Evolutionary conservation across 177 flowering plant genomes (phyloP).

Genomic region (Vitis hybrid): DNA sequence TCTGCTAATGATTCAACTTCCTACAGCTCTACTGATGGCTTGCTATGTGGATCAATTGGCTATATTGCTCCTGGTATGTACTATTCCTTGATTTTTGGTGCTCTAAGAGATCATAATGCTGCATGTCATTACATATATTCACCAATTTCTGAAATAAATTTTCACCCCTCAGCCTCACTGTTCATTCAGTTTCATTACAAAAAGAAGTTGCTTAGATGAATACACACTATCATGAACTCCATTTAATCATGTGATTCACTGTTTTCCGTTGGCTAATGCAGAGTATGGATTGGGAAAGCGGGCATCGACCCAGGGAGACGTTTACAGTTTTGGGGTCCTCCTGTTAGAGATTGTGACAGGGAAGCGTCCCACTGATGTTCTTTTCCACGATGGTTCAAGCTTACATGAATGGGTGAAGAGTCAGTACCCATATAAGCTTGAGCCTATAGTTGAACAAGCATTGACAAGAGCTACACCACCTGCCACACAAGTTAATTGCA

Average conservation of each 20-base stretch:
- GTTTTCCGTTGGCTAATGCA: slow-evolving; percentile 25
- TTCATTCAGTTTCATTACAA: not conserved
- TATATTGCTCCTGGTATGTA: slow-evolving; percentile 88
- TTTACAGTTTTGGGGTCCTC: slow-evolving; percentile 83
- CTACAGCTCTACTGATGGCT: slow-evolving; percentile 57
- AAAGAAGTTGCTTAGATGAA: not conserved
- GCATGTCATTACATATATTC: too few relatives aligned
- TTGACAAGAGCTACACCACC: slow-evolving; percentile 20
- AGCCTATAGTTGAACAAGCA: slow-evolving; percentile 47
- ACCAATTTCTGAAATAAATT: too few relatives aligned
- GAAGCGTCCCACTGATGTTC: slow-evolving; percentile 67
- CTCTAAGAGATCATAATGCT: too few relatives aligned
- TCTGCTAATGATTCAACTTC: slow-evolving; percentile 36
- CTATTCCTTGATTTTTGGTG: not conserved
- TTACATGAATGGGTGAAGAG: slow-evolving; percentile 76
- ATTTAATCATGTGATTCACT: not conserved
- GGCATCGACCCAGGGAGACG: slow-evolving; percentile 82
- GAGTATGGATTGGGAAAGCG: slow-evolving; percentile 82
- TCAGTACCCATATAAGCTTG: slow-evolving; percentile 51
- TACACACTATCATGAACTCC: not conserved
- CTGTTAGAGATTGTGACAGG: slow-evolving; percentile 70
- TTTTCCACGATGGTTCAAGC: slow-evolving; percentile 61
- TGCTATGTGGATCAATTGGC: slow-evolving; percentile 84
- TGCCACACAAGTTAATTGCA: not conserved
- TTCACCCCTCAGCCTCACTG: too few relatives aligned